Conservation (phyloP, 75 land plant species). For the Cryptomeria japonica region DNA sequence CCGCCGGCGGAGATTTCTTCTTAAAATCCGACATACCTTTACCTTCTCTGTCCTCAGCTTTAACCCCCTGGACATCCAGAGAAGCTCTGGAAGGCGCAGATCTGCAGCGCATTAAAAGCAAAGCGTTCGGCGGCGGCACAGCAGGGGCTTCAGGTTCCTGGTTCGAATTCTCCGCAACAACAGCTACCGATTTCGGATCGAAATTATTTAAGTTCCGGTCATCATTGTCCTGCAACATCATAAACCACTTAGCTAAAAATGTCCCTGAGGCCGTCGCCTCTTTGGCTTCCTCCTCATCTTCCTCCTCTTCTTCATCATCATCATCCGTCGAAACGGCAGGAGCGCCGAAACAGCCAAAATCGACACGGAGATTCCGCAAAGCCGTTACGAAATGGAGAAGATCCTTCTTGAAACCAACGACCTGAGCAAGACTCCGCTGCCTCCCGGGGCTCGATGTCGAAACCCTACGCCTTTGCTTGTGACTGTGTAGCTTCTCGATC, state of each 20-base stretch:
- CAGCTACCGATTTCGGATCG: neutral
- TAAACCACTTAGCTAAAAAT: constrained; percentile 58
- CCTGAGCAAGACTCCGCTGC: constrained; percentile 1
- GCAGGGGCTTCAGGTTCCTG: constrained; percentile 4
- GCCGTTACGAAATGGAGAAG: constrained; percentile 49
- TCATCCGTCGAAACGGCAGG: constrained; percentile 23
- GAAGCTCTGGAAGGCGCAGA: constrained; percentile 64
- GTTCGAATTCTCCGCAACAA: neutral
- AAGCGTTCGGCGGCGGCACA: constrained; percentile 58
- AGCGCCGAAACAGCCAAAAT: constrained; percentile 54
- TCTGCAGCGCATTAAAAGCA: constrained; percentile 68
- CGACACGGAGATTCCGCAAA: constrained; percentile 38
- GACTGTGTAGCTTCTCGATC: constrained; percentile 51
- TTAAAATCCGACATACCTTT: neutral
- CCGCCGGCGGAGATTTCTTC: neutral
- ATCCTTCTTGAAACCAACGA: constrained; percentile 64
- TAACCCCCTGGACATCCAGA: constrained; percentile 19
- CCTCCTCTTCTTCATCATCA: constrained; percentile 50
- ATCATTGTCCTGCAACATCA: constrained; percentile 49
- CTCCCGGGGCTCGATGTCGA: neutral
- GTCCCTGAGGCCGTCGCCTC: constrained; percentile 20
- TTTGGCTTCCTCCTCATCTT: constrained; percentile 38
- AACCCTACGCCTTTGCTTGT: constrained; percentile 8
- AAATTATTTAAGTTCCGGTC: neutral
- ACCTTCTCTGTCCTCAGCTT: constrained; percentile 16